A percentile compares a stretch with the other conserved stretches of the same genome.
Conservation (phyloP, 2,329 filamentous ascomycete genomes). For the Diaporthe vexans region DNA sequence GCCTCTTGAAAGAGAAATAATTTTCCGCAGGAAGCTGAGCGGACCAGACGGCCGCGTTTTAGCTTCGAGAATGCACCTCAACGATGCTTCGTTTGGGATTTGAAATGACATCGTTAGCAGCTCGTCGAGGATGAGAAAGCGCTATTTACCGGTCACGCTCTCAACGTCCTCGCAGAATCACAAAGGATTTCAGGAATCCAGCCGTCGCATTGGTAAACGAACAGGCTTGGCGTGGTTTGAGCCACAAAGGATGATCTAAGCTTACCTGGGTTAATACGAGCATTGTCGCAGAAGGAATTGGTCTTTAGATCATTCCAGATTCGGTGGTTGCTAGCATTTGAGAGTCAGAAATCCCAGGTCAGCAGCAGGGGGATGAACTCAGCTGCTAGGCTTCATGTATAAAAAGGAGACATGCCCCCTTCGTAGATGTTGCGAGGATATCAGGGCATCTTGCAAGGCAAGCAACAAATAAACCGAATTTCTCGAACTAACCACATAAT, state of each 20-base stretch:
- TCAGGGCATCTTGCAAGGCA: neutral
- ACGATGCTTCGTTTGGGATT: neutral
- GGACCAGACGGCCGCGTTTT: neutral
- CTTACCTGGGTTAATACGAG: neutral
- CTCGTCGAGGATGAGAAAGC: neutral
- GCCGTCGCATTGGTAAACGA: neutral
- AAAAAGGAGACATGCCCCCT: neutral
- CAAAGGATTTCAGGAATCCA: neutral
- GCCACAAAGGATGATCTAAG: neutral
- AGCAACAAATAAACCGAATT: fast-evolving
- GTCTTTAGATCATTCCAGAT: neutral
- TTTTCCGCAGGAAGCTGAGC: neutral
- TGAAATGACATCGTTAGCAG: neutral
- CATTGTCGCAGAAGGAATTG: neutral
- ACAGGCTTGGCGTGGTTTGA: neutral
- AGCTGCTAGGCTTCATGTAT: neutral
- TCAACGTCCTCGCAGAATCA: neutral
- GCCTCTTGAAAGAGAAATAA: neutral
- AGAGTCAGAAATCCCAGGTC: neutral
- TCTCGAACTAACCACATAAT: too few species aligned
- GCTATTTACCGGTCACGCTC: neutral
- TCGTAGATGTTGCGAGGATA: neutral
- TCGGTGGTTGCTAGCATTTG: neutral
- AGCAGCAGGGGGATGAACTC: neutral
- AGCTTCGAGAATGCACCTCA: neutral